Percentiles rank a stretch among this genome's conserved stretches.
Conservation (phyloP, 2,329 filamentous ascomycete species). For the Stachybotrys elegans region DNA sequence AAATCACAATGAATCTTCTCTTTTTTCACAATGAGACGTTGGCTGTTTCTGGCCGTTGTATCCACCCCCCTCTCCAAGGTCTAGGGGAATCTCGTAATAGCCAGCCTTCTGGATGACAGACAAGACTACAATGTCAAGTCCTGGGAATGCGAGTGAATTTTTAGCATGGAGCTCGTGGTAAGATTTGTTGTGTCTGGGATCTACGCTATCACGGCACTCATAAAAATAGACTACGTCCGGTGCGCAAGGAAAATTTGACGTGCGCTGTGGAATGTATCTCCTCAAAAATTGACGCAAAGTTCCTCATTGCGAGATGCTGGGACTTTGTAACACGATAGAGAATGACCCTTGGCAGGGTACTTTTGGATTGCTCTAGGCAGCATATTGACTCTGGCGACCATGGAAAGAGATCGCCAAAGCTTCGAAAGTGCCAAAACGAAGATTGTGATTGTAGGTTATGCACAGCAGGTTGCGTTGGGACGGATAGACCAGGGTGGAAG, state of each 20-base stretch:
- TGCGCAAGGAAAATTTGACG: no score
- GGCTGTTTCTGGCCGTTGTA: no score
- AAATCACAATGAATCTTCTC: not conserved
- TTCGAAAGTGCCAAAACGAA: conserved; percentile 85
- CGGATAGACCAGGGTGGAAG: no score
- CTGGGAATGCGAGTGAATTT: not conserved
- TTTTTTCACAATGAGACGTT: not conserved
- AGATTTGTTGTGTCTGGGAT: no score
- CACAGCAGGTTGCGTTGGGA: no score
- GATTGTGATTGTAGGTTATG: not conserved
- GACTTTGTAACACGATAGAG: conserved; percentile 91
- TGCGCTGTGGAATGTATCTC: conserved; percentile 58
- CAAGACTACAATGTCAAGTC: no score
- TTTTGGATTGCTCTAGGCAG: conserved; percentile 72
- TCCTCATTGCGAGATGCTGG: conserved; percentile 70
- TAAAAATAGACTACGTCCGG: no score
- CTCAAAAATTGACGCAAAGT: conserved; percentile 76
- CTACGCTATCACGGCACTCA: no score
- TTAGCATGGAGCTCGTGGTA: no score
- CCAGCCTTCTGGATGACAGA: no score
- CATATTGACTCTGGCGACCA: conserved; percentile 85
- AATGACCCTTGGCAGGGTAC: conserved; percentile 82
- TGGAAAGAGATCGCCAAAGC: conserved; percentile 67
- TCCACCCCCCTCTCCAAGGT: no score
- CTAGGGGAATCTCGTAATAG: no score